phyloP scores from a whole-genome alignment of 345 rosid species.

The Abelmoschus esculentus region DNA sequence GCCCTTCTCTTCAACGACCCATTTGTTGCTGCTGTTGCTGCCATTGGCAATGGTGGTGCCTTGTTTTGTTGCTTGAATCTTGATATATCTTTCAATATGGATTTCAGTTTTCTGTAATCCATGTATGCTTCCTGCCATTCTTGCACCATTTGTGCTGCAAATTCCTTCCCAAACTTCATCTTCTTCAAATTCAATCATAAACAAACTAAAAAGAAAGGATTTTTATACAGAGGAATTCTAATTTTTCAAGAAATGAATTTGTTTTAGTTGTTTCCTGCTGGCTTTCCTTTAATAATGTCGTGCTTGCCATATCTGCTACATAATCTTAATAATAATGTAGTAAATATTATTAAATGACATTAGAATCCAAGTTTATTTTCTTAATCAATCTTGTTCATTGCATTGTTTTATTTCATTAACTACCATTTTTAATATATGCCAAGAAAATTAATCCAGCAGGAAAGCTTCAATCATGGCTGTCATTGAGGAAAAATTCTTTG shows the following conservation, averaged over 20 bases:
- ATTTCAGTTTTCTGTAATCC: conserved; percentile 62
- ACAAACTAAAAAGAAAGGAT: neutral
- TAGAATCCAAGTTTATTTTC: too few species aligned
- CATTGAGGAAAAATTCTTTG: too few species aligned
- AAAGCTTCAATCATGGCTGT: too few species aligned
- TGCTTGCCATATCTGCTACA: conserved; percentile 2
- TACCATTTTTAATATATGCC: too few species aligned
- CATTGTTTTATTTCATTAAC: too few species aligned
- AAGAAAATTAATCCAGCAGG: too few species aligned
- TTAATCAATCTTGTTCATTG: too few species aligned
- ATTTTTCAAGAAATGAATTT: neutral
- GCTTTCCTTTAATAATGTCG: conserved; percentile 1
- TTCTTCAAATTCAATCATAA: neutral
- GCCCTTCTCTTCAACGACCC: conserved; percentile 27
- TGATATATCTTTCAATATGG: conserved; percentile 39
- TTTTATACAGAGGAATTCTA: neutral
- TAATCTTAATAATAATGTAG: neutral
- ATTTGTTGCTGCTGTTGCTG: conserved; percentile 10
- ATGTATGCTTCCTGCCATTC: conserved; percentile 87
- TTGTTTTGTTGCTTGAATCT: conserved; percentile 19
- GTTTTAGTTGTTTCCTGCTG: neutral
- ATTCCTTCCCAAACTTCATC: conserved; percentile 87
- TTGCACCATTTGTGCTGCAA: conserved; percentile 57
- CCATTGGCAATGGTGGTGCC: conserved; percentile 10
- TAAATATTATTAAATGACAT: too few species aligned